These are phyloP conservation scores for Xylariaceae sp. DNA, from an alignment of 2,329 filamentous ascomycete species.

Conservation along the genomic window DNA sequence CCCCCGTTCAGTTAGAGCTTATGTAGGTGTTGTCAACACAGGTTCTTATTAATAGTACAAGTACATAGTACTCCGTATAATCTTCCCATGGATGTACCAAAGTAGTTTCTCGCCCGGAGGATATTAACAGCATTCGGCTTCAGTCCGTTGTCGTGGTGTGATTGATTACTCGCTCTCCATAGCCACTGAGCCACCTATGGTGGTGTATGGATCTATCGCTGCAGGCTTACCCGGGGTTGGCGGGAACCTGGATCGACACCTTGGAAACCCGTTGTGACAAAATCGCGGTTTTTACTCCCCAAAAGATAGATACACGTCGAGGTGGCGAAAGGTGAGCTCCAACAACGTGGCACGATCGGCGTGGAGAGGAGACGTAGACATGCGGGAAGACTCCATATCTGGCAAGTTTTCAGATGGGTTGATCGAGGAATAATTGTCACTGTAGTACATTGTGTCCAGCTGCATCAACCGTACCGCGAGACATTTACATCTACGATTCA, in stretches of 20 bases:
- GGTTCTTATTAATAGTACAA: not conserved
- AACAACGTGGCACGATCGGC: not conserved
- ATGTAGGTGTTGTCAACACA: not conserved
- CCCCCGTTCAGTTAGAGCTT: not conserved
- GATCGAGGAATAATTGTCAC: constrained; percentile 6
- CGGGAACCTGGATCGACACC: not conserved
- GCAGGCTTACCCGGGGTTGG: not conserved
- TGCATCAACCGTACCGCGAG: not conserved
- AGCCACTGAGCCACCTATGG: too few relatives aligned
- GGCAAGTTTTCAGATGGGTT: constrained; percentile 12
- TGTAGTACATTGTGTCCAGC: constrained; percentile 5
- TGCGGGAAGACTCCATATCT: constrained; percentile 6
- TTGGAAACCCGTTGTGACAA: not conserved
- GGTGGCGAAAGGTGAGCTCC: not conserved
- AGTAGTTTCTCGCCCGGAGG: not conserved
- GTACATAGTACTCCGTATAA: too few relatives aligned
- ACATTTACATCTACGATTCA: not conserved
- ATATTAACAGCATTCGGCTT: not conserved
- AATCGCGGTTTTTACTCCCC: not conserved
- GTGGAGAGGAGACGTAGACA: not conserved
- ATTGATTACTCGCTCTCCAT: too few relatives aligned
- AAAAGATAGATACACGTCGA: not conserved
- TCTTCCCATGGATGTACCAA: not conserved
- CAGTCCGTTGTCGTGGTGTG: not conserved
- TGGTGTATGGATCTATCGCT: not conserved